Percentiles rank a stretch among this genome's conserved stretches.
These are phyloP conservation scores for Seminavis robusta DNA, from an alignment of 108 stramenopile species.

Conservation along the genomic window DNA sequence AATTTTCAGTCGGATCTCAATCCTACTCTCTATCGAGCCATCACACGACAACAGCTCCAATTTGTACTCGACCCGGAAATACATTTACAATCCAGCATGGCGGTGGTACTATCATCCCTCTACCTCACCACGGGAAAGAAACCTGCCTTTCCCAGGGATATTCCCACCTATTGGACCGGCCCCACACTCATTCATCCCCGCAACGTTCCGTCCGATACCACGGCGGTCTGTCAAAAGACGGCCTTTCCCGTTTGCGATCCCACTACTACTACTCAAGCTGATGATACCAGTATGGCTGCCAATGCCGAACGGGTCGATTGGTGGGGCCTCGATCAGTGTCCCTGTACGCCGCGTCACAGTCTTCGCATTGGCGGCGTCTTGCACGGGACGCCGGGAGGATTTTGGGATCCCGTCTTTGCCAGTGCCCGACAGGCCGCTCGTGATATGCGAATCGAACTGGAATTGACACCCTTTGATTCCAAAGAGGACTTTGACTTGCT, in stretches of 20 bases:
- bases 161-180: conserved; percentile 6
- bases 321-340: background rate
- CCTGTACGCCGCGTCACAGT: conserved; percentile 11
- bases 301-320: too few relatives aligned
- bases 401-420: conserved; percentile 34
- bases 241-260: conserved; percentile 28
- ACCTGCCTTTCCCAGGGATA: conserved; percentile 5
- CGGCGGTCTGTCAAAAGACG: conserved; percentile 9
- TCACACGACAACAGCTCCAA: conserved; percentile 7
- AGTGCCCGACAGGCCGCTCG: conserved; percentile 14
- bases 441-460: conserved; percentile 20
- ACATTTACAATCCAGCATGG: conserved; percentile 10
- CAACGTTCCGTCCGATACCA: conserved; percentile 23
- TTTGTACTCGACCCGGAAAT: conserved; percentile 18
- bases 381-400: conserved; percentile 26
- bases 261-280: background rate
- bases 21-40: too few relatives aligned
- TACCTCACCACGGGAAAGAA: conserved; percentile 24
- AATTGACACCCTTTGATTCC: background rate
- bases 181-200: conserved; percentile 10
- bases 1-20: too few relatives aligned
- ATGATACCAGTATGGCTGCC: background rate
- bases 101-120: conserved; percentile 11
- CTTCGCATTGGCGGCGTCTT: conserved; percentile 30
- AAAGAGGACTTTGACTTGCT: background rate